A percentile compares a stretch with the other conserved stretches of the same genome.
Conservation (phyloP, 305 asterid genomes). For the Fraxinus angustifolia region DNA sequence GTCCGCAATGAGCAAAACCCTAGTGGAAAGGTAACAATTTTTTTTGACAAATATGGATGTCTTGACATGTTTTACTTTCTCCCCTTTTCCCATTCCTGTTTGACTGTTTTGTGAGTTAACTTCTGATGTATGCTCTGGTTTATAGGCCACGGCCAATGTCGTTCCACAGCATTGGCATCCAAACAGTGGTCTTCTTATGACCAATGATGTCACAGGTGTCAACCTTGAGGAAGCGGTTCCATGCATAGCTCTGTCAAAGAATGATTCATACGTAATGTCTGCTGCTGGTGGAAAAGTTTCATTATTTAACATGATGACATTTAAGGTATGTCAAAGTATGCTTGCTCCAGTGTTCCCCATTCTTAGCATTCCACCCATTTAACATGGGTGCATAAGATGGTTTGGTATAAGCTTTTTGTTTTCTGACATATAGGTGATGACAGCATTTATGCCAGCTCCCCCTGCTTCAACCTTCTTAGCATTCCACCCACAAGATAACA, state of each 20-base stretch:
- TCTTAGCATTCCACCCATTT: neutral
- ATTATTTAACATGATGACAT: slow-evolving; percentile 82
- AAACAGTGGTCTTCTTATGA: slow-evolving; percentile 78
- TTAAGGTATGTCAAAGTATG: slow-evolving; percentile 44
- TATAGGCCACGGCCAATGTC: slow-evolving; percentile 72
- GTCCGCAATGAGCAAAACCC: slow-evolving; percentile 69
- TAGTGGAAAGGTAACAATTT: slow-evolving; percentile 55
- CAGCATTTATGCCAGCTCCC: slow-evolving; percentile 88
- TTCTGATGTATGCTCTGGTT: slow-evolving; percentile 30
- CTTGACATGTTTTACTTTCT: neutral
- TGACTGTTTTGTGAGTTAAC: slow-evolving; percentile 11
- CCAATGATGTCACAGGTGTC: slow-evolving; percentile 61
- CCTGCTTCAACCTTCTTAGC: slow-evolving; percentile 79
- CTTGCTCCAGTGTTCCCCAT: neutral
- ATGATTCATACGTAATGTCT: slow-evolving; percentile 82
- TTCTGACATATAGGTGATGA: slow-evolving; percentile 55
- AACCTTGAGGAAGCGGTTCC: slow-evolving; percentile 80
- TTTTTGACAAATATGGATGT: neutral
- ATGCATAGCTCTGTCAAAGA: slow-evolving; percentile 80
- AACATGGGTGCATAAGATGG: neutral
- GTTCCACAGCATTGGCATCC: slow-evolving; percentile 84
- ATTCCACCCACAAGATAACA: slow-evolving; percentile 84
- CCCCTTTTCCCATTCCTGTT: neutral
- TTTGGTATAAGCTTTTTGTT: slow-evolving; percentile 4
- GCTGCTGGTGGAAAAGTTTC: slow-evolving; percentile 88